A percentile compares a stretch with the other conserved stretches of the same genome.
Conservation (phyloP, 2,329 filamentous ascomycete genomes). For the Cryoendolithus antarcticus region DNA sequence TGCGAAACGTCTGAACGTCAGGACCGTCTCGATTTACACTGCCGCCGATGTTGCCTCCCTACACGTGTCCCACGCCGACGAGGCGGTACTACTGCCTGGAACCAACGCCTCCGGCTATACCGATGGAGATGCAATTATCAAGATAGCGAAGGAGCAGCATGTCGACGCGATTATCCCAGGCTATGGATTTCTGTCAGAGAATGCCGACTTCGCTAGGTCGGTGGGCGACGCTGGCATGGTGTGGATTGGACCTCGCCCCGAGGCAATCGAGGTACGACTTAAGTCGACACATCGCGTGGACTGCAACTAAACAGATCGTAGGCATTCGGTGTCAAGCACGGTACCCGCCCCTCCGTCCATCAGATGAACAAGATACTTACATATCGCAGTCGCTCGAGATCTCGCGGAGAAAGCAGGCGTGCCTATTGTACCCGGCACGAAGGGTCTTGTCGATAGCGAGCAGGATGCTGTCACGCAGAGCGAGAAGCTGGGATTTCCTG, state of each 20-base stretch:
- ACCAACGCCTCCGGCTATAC: slow-evolving; percentile 38
- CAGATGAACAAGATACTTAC: no score
- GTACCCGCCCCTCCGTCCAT: background rate
- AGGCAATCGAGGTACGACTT: slow-evolving; percentile 30
- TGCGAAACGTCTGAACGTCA: slow-evolving; percentile 37
- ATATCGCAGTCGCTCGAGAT: slow-evolving; percentile 32
- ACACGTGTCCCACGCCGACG: slow-evolving; percentile 43
- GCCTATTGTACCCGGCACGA: slow-evolving; percentile 43
- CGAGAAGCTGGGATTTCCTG: slow-evolving; percentile 37
- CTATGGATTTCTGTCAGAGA: slow-evolving; percentile 56
- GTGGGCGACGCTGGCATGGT: slow-evolving; percentile 43
- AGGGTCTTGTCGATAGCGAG: slow-evolving; percentile 35
- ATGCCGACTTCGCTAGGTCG: slow-evolving; percentile 45
- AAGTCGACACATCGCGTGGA: background rate
- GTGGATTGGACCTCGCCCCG: slow-evolving; percentile 47
- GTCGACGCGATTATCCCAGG: slow-evolving; percentile 52
- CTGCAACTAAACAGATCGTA: background rate
- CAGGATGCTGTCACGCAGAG: slow-evolving; percentile 36
- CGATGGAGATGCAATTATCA: slow-evolving; percentile 35
- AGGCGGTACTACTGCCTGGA: slow-evolving; percentile 38
- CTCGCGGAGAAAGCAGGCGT: slow-evolving; percentile 41
- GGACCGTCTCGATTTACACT: slow-evolving; percentile 47
- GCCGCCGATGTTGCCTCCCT: slow-evolving; percentile 41
- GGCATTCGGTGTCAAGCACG: slow-evolving; percentile 47
- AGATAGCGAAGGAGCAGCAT: slow-evolving; percentile 37